Percentiles rank a stretch among this genome's conserved stretches.
Evolutionary conservation across 179 eudicot genomes (phyloP).

Genomic region (Gypsophila paniculata): DNA sequence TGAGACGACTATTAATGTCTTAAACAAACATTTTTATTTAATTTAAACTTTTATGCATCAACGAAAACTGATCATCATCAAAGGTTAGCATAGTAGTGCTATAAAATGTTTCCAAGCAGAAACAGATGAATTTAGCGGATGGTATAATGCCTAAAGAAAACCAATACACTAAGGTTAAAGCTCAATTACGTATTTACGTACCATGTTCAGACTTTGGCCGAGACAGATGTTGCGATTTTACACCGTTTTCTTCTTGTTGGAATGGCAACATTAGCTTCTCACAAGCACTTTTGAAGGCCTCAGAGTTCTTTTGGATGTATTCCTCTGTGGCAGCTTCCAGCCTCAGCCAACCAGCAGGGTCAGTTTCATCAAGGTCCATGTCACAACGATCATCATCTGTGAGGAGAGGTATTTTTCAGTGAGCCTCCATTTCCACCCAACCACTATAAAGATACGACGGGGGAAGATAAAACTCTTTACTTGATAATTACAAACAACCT

Average conservation of each 20-base stretch:
- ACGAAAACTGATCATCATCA: not conserved
- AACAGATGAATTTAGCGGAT: not conserved
- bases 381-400: slow-evolving; percentile 98
- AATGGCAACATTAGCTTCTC: slow-evolving; percentile 60
- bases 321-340: slow-evolving; percentile 84
- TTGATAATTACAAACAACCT: not conserved
- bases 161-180: not conserved
- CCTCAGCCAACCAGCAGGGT: slow-evolving; percentile 84
- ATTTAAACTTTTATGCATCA: not conserved
- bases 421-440: not conserved
- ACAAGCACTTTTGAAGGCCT: slow-evolving; percentile 62
- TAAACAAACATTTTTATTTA: too few relatives aligned
- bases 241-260: slow-evolving; percentile 62
- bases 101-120: not conserved
- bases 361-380: slow-evolving; percentile 97
- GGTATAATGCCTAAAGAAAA: not conserved
- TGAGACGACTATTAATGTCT: not conserved
- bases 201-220: slow-evolving; percentile 50
- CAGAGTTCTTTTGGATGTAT: slow-evolving; percentile 60
- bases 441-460: not conserved
- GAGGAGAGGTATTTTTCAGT: slow-evolving; percentile 16
- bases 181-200: slow-evolving; percentile 33
- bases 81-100: not conserved
- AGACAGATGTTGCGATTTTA: slow-evolving; percentile 40
- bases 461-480: slow-evolving; percentile 7